These are phyloP conservation scores for Hypericum perforatum DNA, from an alignment of 345 rosid genomes.

Conservation along the genomic window DNA sequence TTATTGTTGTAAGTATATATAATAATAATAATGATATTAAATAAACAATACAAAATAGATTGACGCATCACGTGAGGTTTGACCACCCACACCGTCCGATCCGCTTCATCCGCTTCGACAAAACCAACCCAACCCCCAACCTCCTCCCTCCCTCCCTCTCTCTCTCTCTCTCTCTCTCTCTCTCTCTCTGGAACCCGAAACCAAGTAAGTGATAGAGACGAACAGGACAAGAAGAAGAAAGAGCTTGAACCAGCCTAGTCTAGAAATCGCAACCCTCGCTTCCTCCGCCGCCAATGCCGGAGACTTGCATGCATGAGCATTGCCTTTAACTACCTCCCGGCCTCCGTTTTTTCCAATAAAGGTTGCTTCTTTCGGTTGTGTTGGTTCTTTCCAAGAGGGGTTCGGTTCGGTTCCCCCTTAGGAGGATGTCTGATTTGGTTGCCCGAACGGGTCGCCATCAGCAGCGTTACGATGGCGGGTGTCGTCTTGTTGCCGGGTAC, in stretches of 20 bases:
- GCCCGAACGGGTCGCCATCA: slow-evolving; percentile 46
- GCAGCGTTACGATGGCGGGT: slow-evolving; percentile 29
- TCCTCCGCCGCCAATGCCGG: too few species aligned
- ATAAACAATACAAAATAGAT: too few species aligned
- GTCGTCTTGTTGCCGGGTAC: slow-evolving; percentile 45
- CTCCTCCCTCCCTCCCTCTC: not conserved
- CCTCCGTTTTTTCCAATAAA: too few species aligned
- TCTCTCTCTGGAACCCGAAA: not conserved
- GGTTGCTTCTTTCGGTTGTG: too few species aligned
- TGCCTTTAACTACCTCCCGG: too few species aligned
- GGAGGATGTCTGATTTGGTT: slow-evolving; percentile 29
- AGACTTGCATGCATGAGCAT: too few species aligned
- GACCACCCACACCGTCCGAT: slow-evolving; percentile 6
- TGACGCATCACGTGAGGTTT: not conserved
- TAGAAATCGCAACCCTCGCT: too few species aligned
- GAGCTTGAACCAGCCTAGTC: too few species aligned
- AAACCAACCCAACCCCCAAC: not conserved
- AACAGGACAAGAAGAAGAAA: too few species aligned
- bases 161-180: not conserved
- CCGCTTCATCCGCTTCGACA: slow-evolving; percentile 2
- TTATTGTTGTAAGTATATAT: too few species aligned
- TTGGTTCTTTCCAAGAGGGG: too few species aligned
- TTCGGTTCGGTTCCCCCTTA: not conserved
- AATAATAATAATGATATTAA: too few species aligned
- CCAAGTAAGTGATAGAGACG: not conserved